Conservation (phyloP, 805 yeast genomes). For the Pichia phayaonensis region DNA sequence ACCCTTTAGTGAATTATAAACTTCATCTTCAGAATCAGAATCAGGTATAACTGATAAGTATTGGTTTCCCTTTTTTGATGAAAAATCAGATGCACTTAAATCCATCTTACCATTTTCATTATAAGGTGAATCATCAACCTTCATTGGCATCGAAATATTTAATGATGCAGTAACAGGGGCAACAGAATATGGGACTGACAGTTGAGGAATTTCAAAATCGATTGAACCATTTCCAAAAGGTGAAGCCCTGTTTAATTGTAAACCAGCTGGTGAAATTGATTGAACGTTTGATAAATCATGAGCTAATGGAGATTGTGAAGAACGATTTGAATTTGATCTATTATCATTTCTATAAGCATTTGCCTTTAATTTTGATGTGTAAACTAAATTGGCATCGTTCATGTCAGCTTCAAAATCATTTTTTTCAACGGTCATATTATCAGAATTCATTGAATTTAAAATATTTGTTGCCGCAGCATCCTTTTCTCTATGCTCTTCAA, state of each 20-base stretch:
- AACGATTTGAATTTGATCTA: slow-evolving; percentile 8
- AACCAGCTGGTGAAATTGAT: slow-evolving; percentile 24
- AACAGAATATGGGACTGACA: slow-evolving; percentile 60
- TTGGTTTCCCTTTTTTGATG: slow-evolving; percentile 7
- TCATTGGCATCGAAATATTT: slow-evolving; percentile 11
- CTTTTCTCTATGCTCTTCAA: slow-evolving; percentile 41
- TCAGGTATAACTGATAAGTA: slow-evolving; percentile 9
- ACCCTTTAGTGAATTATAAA: slow-evolving; percentile 29
- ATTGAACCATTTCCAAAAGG: slow-evolving; percentile 26
- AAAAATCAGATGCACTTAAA: background rate
- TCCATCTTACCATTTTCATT: background rate
- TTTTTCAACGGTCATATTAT: slow-evolving; percentile 1
- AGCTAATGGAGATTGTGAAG: slow-evolving; percentile 1
- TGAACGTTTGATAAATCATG: slow-evolving; percentile 8
- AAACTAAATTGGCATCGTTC: slow-evolving; percentile 1
- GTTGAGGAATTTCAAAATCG: slow-evolving; percentile 28
- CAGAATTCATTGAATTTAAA: background rate
- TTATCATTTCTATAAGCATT: background rate
- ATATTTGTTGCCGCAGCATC: slow-evolving; percentile 15
- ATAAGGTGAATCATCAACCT: background rate
- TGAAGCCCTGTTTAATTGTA: slow-evolving; percentile 21
- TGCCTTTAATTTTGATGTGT: slow-evolving; percentile 1
- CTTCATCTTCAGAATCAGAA: slow-evolving; percentile 34
- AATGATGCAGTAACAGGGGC: slow-evolving; percentile 75
- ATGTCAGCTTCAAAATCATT: slow-evolving; percentile 1